phyloP scores from a whole-genome alignment of 768 basidiomycete genomes.

The Mycena kentingensis region DNA sequence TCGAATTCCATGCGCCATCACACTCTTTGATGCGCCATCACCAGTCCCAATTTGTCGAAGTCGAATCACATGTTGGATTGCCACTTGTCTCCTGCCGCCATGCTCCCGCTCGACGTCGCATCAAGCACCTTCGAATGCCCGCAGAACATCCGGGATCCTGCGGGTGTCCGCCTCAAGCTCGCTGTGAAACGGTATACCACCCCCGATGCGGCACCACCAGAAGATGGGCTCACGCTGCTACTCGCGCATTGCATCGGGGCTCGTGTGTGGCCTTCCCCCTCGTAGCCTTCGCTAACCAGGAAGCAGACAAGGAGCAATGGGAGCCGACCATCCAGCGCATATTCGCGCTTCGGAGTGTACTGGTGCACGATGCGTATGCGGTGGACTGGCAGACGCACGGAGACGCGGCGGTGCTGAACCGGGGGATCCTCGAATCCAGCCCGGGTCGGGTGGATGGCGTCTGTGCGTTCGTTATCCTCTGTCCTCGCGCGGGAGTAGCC shows the following conservation, averaged over 20 bases:
- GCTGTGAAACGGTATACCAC: slow-evolving; percentile 12
- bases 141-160: slow-evolving; percentile 11
- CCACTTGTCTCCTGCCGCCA: no score
- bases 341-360: slow-evolving; percentile 32
- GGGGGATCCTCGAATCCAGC: slow-evolving; percentile 31
- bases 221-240: slow-evolving; percentile 6
- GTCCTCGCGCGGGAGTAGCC: not conserved
- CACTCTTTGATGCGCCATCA: no score
- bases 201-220: not conserved
- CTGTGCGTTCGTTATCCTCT: not conserved
- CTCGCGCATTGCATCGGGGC: slow-evolving; percentile 20
- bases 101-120: not conserved
- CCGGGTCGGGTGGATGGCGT: slow-evolving; percentile 41
- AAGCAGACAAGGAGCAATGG: slow-evolving; percentile 57
- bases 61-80: no score
- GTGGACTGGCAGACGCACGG: slow-evolving; percentile 57
- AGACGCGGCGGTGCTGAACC: slow-evolving; percentile 48
- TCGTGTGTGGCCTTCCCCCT: not conserved
- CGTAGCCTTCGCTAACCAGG: not conserved
- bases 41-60: no score
- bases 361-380: slow-evolving; percentile 49
- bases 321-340: slow-evolving; percentile 46
- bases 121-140: slow-evolving; percentile 14
- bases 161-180: slow-evolving; percentile 10
- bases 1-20: no score